phyloP scores from a whole-genome alignment of 495 filamentous ascomycete genomes.

The Podospora bellae-mahoneyi region DNA sequence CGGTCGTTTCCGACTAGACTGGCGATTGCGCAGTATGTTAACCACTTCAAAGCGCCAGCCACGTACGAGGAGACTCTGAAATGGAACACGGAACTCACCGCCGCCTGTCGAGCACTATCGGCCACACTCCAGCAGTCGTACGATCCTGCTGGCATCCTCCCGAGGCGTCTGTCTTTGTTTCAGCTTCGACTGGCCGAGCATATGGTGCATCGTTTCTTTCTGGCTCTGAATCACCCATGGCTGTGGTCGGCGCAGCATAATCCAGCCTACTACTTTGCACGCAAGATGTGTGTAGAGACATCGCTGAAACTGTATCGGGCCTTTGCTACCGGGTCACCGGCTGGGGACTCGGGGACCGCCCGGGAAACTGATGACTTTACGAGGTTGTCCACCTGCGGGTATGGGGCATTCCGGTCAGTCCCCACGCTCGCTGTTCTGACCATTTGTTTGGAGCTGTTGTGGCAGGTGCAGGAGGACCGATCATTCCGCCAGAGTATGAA shows the following conservation, averaged over 20 bases:
- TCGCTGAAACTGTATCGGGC: slow-evolving; percentile 43
- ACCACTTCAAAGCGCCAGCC: slow-evolving; percentile 31
- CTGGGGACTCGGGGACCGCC: slow-evolving; percentile 20
- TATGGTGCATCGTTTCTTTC: slow-evolving; percentile 52
- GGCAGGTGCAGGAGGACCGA: slow-evolving; percentile 50
- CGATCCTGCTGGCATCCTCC: slow-evolving; percentile 34
- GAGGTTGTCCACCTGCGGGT: slow-evolving; percentile 43
- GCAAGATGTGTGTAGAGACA: slow-evolving; percentile 45
- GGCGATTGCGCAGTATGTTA: slow-evolving; percentile 37
- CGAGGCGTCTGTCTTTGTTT: slow-evolving; percentile 35
- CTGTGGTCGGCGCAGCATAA: slow-evolving; percentile 34
- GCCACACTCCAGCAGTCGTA: slow-evolving; percentile 33
- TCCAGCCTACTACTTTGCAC: slow-evolving; percentile 45
- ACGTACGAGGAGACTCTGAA: slow-evolving; percentile 39
- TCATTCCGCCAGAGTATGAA: slow-evolving; percentile 40
- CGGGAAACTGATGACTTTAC: slow-evolving; percentile 38
- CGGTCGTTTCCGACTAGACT: slow-evolving; percentile 37
- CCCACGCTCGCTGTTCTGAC: slow-evolving; percentile 44
- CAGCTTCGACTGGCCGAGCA: slow-evolving; percentile 40
- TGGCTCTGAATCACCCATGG: slow-evolving; percentile 47
- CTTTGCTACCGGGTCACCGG: slow-evolving; percentile 25
- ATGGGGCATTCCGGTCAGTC: slow-evolving; percentile 47
- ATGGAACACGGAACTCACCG: slow-evolving; percentile 37
- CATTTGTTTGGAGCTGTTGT: slow-evolving; percentile 49
- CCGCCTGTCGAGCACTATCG: slow-evolving; percentile 32